Base-by-base conservation (phyloP, 345 rosid genomes). In the Diplotaxis tenuifolia region DNA sequence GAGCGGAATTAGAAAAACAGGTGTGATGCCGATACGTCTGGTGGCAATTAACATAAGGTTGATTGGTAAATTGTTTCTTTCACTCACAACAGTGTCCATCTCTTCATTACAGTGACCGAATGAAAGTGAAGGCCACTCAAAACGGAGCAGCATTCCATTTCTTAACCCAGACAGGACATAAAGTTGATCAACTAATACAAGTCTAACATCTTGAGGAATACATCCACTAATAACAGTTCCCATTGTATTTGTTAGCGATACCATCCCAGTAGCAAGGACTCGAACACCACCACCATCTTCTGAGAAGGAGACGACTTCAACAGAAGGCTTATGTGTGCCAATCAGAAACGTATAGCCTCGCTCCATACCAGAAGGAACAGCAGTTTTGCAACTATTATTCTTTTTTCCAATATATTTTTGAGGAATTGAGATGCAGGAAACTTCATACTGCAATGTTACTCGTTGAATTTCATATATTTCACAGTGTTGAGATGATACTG, bases 311-410 rank as follows among this genome's bases (percentile, higher is more conserved):
- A 91, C 67, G 34, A 91, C 81, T 76, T 94, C 98, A 80, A 94
- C 97, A 19, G 98, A 94, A 79, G 98, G 98, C 79, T 78, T 88
- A 82, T 94, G 96, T 16, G 98, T 91, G 71, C 98, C 98, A 78
- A 94, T 79, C 67, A 94, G 83, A 86, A 94, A 86, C 29, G 88
- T 86, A 74, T 78, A 82, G 59, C 82, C 85, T 61, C 72, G 77
- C 78, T 79, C 84, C 78, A 89, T 81, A 63, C 88, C 98, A 75
- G 77, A 75, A 57, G 92, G 96, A 81, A 80, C 82, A 29, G 73
- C 59, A 68, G 83, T 69, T 38, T 80, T 61, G 47, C 65, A 63
- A 62, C 53, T 70, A 67, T 50, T 68, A 74, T 76, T 68, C 71
- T 67, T 83, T 56, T 25, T 78, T 34, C 82, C 89, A 72, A 86